A percentile compares a stretch with the other conserved stretches of the same genome.
Conservation (phyloP, 495 filamentous ascomycete genomes). For the Podospora australis region DNA sequence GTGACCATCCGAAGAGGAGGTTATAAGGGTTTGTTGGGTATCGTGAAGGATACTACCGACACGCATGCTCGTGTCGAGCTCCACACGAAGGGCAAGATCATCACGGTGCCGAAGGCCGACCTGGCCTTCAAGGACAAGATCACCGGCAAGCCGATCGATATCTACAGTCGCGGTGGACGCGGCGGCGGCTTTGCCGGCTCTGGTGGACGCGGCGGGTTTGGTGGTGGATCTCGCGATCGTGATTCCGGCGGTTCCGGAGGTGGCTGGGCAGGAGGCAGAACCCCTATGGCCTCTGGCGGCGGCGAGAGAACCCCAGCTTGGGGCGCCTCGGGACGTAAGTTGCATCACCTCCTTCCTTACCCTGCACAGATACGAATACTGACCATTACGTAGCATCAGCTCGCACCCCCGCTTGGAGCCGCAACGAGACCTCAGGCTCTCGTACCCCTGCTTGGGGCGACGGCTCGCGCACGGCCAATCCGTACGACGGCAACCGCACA, state of each 20-base stretch:
- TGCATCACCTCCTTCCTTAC: slow-evolving; percentile 4
- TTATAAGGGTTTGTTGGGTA: slow-evolving; percentile 89
- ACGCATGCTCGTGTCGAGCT: slow-evolving; percentile 81
- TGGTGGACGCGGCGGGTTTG: slow-evolving; percentile 4
- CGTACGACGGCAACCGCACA: slow-evolving; percentile 74
- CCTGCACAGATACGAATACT: slow-evolving; percentile 17
- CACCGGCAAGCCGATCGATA: slow-evolving; percentile 66
- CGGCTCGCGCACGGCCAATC: slow-evolving; percentile 66
- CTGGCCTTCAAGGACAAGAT: slow-evolving; percentile 76
- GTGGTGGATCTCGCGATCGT: slow-evolving; percentile 23
- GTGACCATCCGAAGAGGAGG: slow-evolving; percentile 76
- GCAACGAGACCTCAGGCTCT: slow-evolving; percentile 47
- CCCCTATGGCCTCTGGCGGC: slow-evolving; percentile 53
- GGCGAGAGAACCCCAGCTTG: slow-evolving; percentile 66
- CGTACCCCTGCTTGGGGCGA: slow-evolving; percentile 79
- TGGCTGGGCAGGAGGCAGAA: slow-evolving; percentile 54
- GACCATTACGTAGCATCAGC: slow-evolving; percentile 40
- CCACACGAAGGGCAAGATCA: slow-evolving; percentile 82
- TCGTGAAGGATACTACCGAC: slow-evolving; percentile 88
- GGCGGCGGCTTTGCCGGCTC: slow-evolving; percentile 20
- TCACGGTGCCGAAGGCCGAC: slow-evolving; percentile 70
- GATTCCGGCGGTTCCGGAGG: no score
- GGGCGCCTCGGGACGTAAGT: slow-evolving; percentile 55
- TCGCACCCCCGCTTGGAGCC: slow-evolving; percentile 60
- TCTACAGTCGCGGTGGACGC: slow-evolving; percentile 51